Evolutionary conservation across 495 filamentous ascomycete species (phyloP).

Genomic region (Trichoderma parareesei): DNA sequence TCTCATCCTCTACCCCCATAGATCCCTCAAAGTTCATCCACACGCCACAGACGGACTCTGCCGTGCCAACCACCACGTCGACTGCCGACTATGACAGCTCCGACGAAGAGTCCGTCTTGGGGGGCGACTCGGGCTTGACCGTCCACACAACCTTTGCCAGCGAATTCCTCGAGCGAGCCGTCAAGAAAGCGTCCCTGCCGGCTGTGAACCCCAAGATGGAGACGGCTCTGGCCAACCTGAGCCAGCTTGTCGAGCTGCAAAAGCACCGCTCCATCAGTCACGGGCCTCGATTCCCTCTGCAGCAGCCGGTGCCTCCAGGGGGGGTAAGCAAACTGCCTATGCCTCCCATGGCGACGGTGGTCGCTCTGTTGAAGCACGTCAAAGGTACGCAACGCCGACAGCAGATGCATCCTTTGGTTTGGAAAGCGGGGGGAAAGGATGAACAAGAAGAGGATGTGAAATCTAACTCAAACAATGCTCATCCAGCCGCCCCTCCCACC

Average conservation of each 20-base stretch:
- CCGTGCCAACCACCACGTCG: slow-evolving; percentile 9
- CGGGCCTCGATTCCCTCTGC: slow-evolving; percentile 35
- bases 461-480: slow-evolving; percentile 11
- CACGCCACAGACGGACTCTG: neutral
- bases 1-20: slow-evolving; percentile 22
- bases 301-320: slow-evolving; percentile 32
- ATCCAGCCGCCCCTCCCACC: slow-evolving; percentile 25
- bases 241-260: slow-evolving; percentile 48
- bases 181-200: slow-evolving; percentile 42
- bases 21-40: slow-evolving; percentile 6
- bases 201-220: slow-evolving; percentile 44
- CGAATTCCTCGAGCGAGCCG: slow-evolving; percentile 52
- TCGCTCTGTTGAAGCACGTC: slow-evolving; percentile 41
- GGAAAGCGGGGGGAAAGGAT: no score
- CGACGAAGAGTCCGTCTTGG: slow-evolving; percentile 42
- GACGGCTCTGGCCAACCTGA: slow-evolving; percentile 48
- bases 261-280: slow-evolving; percentile 28
- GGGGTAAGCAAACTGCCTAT: slow-evolving; percentile 43
- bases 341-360: slow-evolving; percentile 45
- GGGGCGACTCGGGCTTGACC: slow-evolving; percentile 52
- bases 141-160: slow-evolving; percentile 58
- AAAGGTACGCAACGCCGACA: slow-evolving; percentile 20
- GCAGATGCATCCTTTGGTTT: no score
- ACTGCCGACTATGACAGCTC: slow-evolving; percentile 10
- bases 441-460: neutral